Evolutionary conservation across 2,329 filamentous ascomycete species (phyloP).

Genomic region (Pseudocercospora pini-densiflorae): DNA sequence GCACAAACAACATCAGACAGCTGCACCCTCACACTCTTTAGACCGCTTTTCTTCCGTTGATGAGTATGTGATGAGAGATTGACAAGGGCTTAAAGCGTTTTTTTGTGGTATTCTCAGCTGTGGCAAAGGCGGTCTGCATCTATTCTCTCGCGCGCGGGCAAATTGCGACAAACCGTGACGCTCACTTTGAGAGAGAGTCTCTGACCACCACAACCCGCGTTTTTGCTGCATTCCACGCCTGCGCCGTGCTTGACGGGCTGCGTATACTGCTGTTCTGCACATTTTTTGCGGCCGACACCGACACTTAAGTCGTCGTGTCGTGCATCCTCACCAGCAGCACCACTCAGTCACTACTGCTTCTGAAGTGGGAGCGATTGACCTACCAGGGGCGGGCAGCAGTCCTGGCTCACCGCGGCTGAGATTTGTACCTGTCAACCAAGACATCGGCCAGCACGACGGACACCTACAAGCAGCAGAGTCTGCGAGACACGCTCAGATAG

Average conservation of each 20-base stretch:
- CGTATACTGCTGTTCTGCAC: conserved; percentile 23
- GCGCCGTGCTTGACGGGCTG: conserved; percentile 19
- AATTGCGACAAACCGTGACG: conserved; percentile 27
- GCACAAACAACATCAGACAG: conserved; percentile 12
- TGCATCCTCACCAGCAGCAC: conserved; percentile 21
- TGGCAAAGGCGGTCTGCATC: conserved; percentile 21
- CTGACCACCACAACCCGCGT: conserved; percentile 21
- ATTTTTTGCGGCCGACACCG: conserved; percentile 21
- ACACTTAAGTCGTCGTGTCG: conserved; percentile 34
- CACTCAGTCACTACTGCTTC: conserved; percentile 4
- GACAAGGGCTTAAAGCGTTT: conserved; percentile 26
- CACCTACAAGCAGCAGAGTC: conserved; percentile 11
- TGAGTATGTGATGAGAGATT: conserved; percentile 31
- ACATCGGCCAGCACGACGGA: conserved; percentile 6
- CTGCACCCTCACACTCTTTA: conserved; percentile 17
- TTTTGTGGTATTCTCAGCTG: conserved; percentile 24
- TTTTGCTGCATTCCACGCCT: conserved; percentile 19
- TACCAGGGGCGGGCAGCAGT: conserved; percentile 14
- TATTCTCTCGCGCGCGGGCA: conserved; percentile 16
- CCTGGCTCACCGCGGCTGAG: conserved; percentile 8
- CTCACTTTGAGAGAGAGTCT: conserved; percentile 11
- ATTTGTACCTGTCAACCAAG: conserved; percentile 11
- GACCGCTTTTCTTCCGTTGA: conserved; percentile 16
- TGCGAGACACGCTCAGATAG: conserved; percentile 4
- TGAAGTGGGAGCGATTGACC: conserved; percentile 15